Evolutionary conservation across 2,329 filamentous ascomycete genomes (phyloP), one percentile per base, ranked within the genome.

Genomic region (Ophiostoma quercus): DNA sequence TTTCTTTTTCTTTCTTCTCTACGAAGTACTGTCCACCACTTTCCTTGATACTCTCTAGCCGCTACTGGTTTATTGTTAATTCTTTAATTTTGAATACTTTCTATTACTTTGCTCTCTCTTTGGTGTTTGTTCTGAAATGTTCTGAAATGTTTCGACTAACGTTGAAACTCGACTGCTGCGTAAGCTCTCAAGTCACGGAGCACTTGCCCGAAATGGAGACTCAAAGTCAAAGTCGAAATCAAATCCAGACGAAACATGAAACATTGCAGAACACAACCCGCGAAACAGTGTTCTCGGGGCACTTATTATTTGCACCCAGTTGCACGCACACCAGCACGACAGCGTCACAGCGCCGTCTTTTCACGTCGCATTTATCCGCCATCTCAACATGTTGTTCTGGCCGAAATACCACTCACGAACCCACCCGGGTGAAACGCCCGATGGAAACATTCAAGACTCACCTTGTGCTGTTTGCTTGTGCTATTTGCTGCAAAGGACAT

Each of bases 11-110:
- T 63, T 54, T 8, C 16, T 67, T 16, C 39, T 63, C 14, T 66
- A 29, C 25, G 25, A 29, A 29, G 25, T 29, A 29, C 47, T 54
- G 43, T 25, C 47, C 5, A 25, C 19, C 47, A n/a, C 11, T 60
- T 41, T 71, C 41, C 41, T 71, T 70, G 70, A 71, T 71, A 71
- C 70, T 68, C 70, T 69, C n/a, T 62, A 51, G 43, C 66, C 66
- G 68, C 25, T 65, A 65, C 19, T 41, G 39, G 4, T 8, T 69
- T n/a, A 39, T 43, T 62, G 66, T 67, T 67, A 47, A 51, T 29
- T 69, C 12, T 34, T 34, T 5, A 34, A 34, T 34, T 54, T 37
- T 34, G 39, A 63, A 14, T 41, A 47, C 34, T 34, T 25, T 63
- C 8, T 12, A 39, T 63, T 51, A n/a, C 22, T 43, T 39, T 43